These are phyloP conservation scores for Tetrapisispora namnaoensis DNA, from an alignment of 805 yeast genomes.

Conservation along the genomic window DNA sequence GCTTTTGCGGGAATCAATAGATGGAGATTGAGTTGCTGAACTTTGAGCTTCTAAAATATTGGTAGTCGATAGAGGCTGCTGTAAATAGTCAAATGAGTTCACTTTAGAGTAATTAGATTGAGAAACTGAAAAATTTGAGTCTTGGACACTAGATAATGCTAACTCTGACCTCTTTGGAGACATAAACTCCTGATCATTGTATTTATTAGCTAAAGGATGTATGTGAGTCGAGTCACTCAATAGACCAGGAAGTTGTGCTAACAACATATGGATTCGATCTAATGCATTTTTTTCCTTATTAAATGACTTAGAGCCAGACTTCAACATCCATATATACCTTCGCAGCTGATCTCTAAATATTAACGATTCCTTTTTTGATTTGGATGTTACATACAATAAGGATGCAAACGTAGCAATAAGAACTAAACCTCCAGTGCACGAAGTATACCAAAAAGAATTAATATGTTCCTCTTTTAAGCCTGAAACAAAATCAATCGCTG, in stretches of 20 bases:
- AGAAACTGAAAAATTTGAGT: neutral
- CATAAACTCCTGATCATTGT: conserved; percentile 14
- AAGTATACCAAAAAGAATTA: conserved; percentile 84
- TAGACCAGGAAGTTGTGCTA: conserved; percentile 68
- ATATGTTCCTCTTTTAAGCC: conserved; percentile 73
- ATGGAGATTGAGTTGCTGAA: neutral
- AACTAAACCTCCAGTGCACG: conserved; percentile 69
- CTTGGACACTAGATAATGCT: neutral
- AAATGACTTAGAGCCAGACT: conserved; percentile 66
- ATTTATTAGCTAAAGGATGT: conserved; percentile 3
- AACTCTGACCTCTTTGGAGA: conserved; percentile 9
- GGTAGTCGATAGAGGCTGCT: conserved; percentile 1
- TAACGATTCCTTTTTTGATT: conserved; percentile 49
- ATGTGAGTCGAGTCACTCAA: conserved; percentile 19
- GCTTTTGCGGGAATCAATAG: neutral
- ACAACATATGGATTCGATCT: conserved; percentile 56
- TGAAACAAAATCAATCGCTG: conserved; percentile 71
- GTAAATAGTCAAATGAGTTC: neutral
- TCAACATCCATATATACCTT: conserved; percentile 67
- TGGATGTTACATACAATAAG: conserved; percentile 59
- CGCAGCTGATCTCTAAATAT: conserved; percentile 58
- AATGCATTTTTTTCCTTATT: conserved; percentile 72
- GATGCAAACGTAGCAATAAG: conserved; percentile 85
- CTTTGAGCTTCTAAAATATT: conserved; percentile 1
- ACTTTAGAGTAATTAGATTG: neutral